These are phyloP conservation scores for Dillenia turbinata DNA, from an alignment of 164 flowering plant genomes.

Conservation along the genomic window DNA sequence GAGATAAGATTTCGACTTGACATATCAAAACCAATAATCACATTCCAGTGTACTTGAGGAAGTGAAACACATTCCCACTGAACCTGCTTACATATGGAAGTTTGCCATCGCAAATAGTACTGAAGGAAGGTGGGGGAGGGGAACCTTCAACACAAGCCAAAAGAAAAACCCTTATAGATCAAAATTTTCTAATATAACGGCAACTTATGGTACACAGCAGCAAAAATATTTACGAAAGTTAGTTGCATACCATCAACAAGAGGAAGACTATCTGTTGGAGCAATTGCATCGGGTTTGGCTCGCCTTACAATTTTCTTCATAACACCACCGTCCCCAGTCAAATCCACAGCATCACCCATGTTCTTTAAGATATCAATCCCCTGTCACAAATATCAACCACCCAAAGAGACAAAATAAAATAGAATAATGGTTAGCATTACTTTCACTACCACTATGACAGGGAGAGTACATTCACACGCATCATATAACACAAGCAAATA, in stretches of 20 bases:
- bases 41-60: no score
- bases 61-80: no score
- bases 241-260: constrained; percentile 73
- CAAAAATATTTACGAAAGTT: not conserved
- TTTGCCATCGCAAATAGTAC: no score
- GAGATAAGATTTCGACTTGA: no score
- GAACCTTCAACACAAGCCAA: not conserved
- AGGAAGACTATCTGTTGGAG: constrained; percentile 76
- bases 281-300: constrained; percentile 63
- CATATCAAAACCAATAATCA: no score
- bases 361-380: constrained; percentile 12
- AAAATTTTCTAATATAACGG: not conserved
- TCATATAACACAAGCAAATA: no score
- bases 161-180: not conserved
- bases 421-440: not conserved
- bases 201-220: no score
- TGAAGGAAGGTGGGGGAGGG: no score
- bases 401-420: not conserved
- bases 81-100: no score
- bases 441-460: not conserved
- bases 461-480: no score
- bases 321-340: constrained; percentile 92
- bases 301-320: constrained; percentile 56
- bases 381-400: not conserved
- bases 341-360: constrained; percentile 74